Conservation (phyloP, 345 rosid species). For the Ceriops decandra region DNA sequence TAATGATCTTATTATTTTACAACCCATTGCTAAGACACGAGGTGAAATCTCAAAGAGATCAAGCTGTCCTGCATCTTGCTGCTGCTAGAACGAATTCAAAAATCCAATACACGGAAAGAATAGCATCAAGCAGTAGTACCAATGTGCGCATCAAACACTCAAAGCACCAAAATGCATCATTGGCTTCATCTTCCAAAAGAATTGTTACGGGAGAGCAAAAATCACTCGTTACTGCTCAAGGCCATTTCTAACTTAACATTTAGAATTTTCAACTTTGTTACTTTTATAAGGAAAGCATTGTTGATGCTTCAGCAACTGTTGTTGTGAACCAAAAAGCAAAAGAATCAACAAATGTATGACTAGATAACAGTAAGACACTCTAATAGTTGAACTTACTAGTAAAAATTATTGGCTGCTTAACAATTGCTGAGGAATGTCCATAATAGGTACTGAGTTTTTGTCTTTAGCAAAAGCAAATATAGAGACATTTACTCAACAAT, state of each 20-base stretch:
- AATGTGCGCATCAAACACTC: slow-evolving; percentile 92
- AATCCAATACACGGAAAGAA: not conserved
- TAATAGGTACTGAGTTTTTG: no score
- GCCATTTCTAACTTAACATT: not conserved
- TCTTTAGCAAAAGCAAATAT: no score
- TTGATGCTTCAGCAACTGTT: not conserved
- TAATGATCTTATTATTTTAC: not conserved
- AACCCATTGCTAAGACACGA: no score
- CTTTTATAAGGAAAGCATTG: not conserved
- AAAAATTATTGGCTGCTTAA: no score
- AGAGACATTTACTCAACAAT: no score
- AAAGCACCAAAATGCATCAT: slow-evolving; percentile 95
- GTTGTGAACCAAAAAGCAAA: no score
- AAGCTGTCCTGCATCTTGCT: not conserved
- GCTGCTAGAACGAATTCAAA: not conserved
- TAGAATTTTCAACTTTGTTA: slow-evolving; percentile 1
- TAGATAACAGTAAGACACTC: no score
- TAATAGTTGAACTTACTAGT: no score
- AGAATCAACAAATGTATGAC: no score
- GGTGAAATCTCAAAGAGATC: no score
- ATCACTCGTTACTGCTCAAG: slow-evolving; percentile 81
- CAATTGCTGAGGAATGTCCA: no score
- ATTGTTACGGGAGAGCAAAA: slow-evolving; percentile 97
- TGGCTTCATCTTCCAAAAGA: slow-evolving; percentile 86
- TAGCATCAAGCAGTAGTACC: slow-evolving; percentile 40